These are phyloP conservation scores for Marasmius fiardii DNA, from an alignment of 1,284 basidiomycete species.

Conservation along the genomic window DNA sequence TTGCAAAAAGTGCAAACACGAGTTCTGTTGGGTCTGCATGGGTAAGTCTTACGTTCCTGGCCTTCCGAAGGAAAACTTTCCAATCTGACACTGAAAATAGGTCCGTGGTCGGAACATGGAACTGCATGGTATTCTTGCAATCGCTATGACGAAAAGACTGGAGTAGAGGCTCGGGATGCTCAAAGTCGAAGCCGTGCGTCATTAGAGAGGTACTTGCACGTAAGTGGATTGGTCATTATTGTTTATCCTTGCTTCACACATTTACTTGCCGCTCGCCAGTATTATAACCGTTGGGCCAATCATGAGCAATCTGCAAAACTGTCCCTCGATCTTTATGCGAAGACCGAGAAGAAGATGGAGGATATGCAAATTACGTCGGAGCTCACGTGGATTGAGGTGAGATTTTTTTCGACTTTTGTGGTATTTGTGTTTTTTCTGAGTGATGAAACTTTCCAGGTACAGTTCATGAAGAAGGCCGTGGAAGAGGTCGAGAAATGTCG, in stretches of 20 bases:
- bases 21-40: slow-evolving; percentile 85
- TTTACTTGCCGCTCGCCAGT: slow-evolving; percentile 44
- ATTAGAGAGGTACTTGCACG: slow-evolving; percentile 95
- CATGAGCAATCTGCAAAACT: slow-evolving; percentile 98
- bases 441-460: slow-evolving; percentile 37
- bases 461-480: slow-evolving; percentile 98
- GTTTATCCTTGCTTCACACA: slow-evolving; percentile 2
- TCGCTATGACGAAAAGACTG: slow-evolving; percentile 92
- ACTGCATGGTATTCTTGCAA: slow-evolving; percentile 99
- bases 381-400: slow-evolving; percentile 94
- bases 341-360: slow-evolving; percentile 99
- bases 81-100: slow-evolving; percentile 37
- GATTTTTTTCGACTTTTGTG: not conserved
- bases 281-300: slow-evolving; percentile 98
- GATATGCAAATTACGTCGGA: slow-evolving; percentile 93
- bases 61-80: not conserved
- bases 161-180: slow-evolving; percentile 84
- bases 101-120: slow-evolving; percentile 97
- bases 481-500: slow-evolving; percentile 89
- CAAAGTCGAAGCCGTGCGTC: slow-evolving; percentile 87
- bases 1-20: slow-evolving; percentile 97
- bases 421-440: not conserved
- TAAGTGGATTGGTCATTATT: slow-evolving; percentile 36
- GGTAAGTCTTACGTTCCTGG: slow-evolving; percentile 32
- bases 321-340: slow-evolving; percentile 86